Conservation (phyloP, 768 basidiomycete genomes). For the Crassisporium funariophilum region DNA sequence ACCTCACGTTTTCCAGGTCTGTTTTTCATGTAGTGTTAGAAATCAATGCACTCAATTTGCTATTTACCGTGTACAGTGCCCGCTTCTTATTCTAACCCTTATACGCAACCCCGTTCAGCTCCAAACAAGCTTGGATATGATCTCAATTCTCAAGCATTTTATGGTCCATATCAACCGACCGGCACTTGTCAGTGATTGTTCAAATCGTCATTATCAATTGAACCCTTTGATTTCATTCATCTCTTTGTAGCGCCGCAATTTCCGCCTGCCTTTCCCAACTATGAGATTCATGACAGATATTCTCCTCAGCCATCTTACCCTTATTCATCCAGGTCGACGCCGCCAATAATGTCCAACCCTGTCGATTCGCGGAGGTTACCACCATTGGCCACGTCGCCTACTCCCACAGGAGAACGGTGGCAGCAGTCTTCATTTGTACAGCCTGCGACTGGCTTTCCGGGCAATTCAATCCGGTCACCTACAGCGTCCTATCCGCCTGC, state of each 20-base stretch:
- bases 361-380: conserved; percentile 62
- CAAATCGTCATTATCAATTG: conserved; percentile 19
- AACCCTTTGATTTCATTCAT: conserved; percentile 38
- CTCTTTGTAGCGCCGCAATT: conserved; percentile 47
- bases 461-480: conserved; percentile 60
- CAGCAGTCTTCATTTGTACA: conserved; percentile 37
- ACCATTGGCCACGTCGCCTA: conserved; percentile 48
- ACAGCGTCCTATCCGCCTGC: conserved; percentile 60
- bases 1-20: conserved; percentile 90
- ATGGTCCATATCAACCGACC: conserved; percentile 39
- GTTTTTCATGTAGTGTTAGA: conserved; percentile 61
- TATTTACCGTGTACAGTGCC: conserved; percentile 55
- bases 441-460: conserved; percentile 35
- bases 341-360: conserved; percentile 48
- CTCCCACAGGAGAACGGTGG: conserved; percentile 53
- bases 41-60: conserved; percentile 58
- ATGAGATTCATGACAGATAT: conserved; percentile 63
- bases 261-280: conserved; percentile 47
- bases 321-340: conserved; percentile 50
- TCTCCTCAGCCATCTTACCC: conserved; percentile 46
- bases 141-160: conserved; percentile 50
- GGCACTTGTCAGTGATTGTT: conserved; percentile 36
- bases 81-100: conserved; percentile 57
- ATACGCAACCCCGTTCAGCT: conserved; percentile 66
- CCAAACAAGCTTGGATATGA: conserved; percentile 54